Conservation (phyloP, 2,329 filamentous ascomycete species). For the Leptosphaerulina australis region DNA sequence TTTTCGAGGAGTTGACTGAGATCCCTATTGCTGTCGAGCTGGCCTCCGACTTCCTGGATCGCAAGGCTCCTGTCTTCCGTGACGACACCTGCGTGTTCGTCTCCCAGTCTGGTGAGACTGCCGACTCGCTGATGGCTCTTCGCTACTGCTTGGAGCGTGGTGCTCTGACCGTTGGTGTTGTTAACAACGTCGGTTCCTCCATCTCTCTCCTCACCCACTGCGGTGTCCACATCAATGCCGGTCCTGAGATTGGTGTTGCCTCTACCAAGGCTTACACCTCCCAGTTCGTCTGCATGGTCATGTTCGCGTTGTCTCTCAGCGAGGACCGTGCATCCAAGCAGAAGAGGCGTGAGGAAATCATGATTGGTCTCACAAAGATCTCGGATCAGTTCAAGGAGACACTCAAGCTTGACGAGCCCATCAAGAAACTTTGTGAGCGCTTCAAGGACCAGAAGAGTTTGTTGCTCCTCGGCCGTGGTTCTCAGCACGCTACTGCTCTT, state of each 20-base stretch:
- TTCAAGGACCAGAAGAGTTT: constrained; percentile 98
- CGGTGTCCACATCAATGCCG: constrained; percentile 99
- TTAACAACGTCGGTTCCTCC: constrained; percentile 97
- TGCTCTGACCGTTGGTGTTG: constrained; percentile 94
- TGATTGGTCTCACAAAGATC: constrained; percentile 86
- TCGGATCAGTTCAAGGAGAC: constrained; percentile 92
- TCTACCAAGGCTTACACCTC: constrained; percentile 99
- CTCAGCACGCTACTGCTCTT: constrained; percentile 94
- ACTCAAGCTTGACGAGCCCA: constrained; percentile 85
- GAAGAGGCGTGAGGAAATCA: constrained; percentile 90
- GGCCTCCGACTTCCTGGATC: constrained; percentile 96
- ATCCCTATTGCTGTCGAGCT: constrained; percentile 97
- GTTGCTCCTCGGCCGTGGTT: constrained; percentile 89
- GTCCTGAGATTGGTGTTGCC: constrained; percentile 97
- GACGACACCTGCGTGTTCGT: constrained; percentile 99
- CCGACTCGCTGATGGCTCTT: constrained; percentile 94
- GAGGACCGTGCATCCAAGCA: constrained; percentile 97
- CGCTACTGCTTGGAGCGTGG: constrained; percentile 98
- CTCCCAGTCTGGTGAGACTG: constrained; percentile 97
- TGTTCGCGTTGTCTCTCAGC: constrained; percentile 95
- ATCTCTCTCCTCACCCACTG: constrained; percentile 99
- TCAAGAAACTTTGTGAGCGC: constrained; percentile 92
- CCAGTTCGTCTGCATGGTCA: constrained; percentile 99
- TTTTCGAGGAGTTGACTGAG: constrained; percentile 97
- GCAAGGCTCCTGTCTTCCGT: constrained; percentile 96